Percentiles rank a stretch among this genome's conserved stretches.
phyloP scores from a whole-genome alignment of 495 filamentous ascomycete species.

The Usnea hakonensis region DNA sequence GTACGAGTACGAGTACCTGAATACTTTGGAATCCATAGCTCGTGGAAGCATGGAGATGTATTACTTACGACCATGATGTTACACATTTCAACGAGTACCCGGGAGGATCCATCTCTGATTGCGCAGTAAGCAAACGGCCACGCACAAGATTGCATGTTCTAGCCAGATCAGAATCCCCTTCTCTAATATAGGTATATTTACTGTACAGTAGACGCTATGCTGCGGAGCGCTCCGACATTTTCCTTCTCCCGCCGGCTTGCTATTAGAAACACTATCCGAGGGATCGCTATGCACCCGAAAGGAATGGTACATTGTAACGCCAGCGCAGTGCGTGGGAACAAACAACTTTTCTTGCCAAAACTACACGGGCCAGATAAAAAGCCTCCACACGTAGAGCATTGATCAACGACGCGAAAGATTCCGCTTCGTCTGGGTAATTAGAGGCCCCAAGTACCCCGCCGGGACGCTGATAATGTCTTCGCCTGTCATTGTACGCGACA shows the following conservation, averaged over 20 bases:
- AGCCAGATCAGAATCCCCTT: not conserved
- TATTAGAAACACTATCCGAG: not conserved
- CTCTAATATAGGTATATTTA: too few species aligned
- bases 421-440: conserved; percentile 2
- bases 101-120: not conserved
- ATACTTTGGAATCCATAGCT: not conserved
- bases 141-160: too few species aligned
- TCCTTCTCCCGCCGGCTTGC: not conserved
- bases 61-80: not conserved
- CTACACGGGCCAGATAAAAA: not conserved
- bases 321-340: not conserved
- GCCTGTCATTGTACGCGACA: not conserved
- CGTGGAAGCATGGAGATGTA: not conserved
- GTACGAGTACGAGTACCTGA: too few species aligned
- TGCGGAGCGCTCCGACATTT: not conserved
- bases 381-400: not conserved
- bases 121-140: too few species aligned
- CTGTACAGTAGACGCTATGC: not conserved
- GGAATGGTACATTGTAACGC: not conserved
- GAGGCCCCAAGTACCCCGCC: conserved; percentile 10
- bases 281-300: not conserved
- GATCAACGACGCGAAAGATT: not conserved
- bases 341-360: not conserved
- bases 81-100: not conserved
- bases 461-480: conserved; percentile 2